Percentiles rank a stretch among this genome's conserved stretches.
Evolutionary conservation across 257 asterid genomes (phyloP).

Genomic region (Solanum rostratum): DNA sequence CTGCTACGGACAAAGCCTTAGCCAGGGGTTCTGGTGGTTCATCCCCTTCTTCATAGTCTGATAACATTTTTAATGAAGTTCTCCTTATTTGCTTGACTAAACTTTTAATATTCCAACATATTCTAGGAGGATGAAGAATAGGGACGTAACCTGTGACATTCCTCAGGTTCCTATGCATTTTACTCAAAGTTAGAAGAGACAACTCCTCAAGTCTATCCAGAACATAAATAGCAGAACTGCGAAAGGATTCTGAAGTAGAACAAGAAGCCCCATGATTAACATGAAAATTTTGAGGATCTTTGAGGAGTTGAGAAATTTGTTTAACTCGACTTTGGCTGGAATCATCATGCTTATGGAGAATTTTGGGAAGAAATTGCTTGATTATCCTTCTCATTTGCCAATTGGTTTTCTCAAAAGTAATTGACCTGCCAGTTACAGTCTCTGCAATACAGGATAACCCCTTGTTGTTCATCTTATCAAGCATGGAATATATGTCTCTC

Average conservation of each 20-base stretch:
- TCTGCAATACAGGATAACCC: constrained; percentile 38
- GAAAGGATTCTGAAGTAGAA: constrained; percentile 26
- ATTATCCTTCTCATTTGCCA: constrained; percentile 36
- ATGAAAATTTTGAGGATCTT: constrained; percentile 26
- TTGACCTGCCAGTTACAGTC: constrained; percentile 36
- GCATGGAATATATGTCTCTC: constrained; percentile 24
- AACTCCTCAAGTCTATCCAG: constrained; percentile 46
- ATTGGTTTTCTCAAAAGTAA: constrained; percentile 40
- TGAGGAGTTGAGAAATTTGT: constrained; percentile 27
- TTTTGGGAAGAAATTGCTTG: constrained; percentile 28
- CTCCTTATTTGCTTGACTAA: constrained; percentile 22
- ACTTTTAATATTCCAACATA: constrained; percentile 5
- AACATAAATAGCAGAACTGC: constrained; percentile 39
- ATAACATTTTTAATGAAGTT: constrained; percentile 34
- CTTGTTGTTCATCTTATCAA: constrained; percentile 54
- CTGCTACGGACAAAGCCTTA: constrained; percentile 63
- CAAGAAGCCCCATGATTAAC: constrained; percentile 7
- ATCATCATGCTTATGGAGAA: constrained; percentile 16
- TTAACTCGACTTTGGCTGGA: constrained; percentile 22
- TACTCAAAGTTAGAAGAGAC: constrained; percentile 21
- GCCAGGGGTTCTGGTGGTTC: constrained; percentile 41
- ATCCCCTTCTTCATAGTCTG: constrained; percentile 24
- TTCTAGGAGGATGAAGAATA: neutral
- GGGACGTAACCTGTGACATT: constrained; percentile 38
- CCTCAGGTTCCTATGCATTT: constrained; percentile 62